A percentile compares a stretch with the other conserved stretches of the same genome.
phyloP scores from a whole-genome alignment of 257 asterid genomes.

The Scutellaria barbata region DNA sequence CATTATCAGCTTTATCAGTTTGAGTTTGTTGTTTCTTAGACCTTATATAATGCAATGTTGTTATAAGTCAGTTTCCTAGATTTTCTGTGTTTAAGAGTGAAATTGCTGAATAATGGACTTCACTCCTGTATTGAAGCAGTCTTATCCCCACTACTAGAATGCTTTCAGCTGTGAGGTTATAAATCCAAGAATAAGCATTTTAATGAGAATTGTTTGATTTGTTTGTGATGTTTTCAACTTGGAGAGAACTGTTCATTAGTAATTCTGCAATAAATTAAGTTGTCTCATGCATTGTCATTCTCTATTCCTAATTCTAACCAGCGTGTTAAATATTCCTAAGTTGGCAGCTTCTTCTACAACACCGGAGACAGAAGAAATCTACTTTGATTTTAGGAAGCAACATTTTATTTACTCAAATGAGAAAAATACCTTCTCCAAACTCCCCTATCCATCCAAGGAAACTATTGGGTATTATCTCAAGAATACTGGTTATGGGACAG shows the following conservation, averaged over 20 bases:
- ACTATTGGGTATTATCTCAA: conserved; percentile 84
- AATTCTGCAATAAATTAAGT: background rate
- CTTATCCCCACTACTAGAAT: conserved; percentile 8
- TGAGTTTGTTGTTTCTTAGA: too few relatives aligned
- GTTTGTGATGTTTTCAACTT: conserved; percentile 7
- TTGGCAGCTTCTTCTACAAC: conserved; percentile 66
- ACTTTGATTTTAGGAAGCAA: conserved; percentile 96
- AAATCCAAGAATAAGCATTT: conserved; percentile 19
- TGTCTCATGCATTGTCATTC: background rate
- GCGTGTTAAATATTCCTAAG: conserved; percentile 49
- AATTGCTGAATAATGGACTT: background rate
- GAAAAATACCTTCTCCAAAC: conserved; percentile 73
- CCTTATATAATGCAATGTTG: too few relatives aligned
- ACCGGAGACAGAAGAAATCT: conserved; percentile 71
- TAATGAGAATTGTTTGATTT: conserved; percentile 16
- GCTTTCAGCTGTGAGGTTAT: conserved; percentile 7
- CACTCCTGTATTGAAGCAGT: conserved; percentile 17
- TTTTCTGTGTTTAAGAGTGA: too few relatives aligned
- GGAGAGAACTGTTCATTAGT: conserved; percentile 1
- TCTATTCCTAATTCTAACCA: conserved; percentile 32
- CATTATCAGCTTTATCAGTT: too few relatives aligned
- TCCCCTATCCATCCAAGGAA: conserved; percentile 93
- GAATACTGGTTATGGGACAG: conserved; percentile 93
- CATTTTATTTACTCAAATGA: conserved; percentile 78
- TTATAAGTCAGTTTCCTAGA: too few relatives aligned